Evolutionary conservation across 1,139 yeast genomes (phyloP).

Genomic region (Nakaseomyces delphensis): DNA sequence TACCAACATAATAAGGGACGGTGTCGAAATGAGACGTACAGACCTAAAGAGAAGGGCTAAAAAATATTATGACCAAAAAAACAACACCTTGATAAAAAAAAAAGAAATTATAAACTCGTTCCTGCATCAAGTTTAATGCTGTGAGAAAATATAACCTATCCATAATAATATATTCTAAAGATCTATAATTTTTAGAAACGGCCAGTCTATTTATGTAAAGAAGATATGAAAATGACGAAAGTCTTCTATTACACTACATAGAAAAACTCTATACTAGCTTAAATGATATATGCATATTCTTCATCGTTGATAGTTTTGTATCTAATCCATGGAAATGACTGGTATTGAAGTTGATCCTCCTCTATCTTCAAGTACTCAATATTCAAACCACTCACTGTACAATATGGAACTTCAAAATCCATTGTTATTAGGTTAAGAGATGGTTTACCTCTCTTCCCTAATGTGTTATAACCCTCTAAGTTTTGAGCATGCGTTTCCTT

Average conservation of each 20-base stretch:
- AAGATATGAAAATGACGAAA: not conserved
- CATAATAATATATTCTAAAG: not conserved
- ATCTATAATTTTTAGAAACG: too few species aligned
- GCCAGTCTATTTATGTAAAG: too few species aligned
- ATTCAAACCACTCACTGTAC: conserved; percentile 62
- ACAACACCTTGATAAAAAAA: not conserved
- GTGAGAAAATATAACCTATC: too few species aligned
- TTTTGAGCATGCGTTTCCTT: conserved; percentile 34
- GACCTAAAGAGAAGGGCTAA: conserved; percentile 2
- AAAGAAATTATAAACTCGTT: not conserved
- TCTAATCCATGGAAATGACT: conserved; percentile 76
- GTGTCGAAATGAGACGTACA: conserved; percentile 1
- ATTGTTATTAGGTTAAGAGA: conserved; percentile 41
- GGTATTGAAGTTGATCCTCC: conserved; percentile 61
- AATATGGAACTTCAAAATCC: conserved; percentile 58
- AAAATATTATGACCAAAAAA: conserved; percentile 1
- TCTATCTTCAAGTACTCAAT: conserved; percentile 63
- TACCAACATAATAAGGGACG: not conserved
- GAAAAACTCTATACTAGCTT: conserved; percentile 5
- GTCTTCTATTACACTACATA: too few species aligned
- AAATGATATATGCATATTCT: conserved; percentile 30
- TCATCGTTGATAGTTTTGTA: conserved; percentile 52
- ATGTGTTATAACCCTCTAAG: conserved; percentile 29
- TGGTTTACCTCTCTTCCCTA: conserved; percentile 31
- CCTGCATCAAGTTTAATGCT: not conserved